phyloP scores from a whole-genome alignment of 2,329 filamentous ascomycete genomes.

The Cladorrhinum sp. region DNA sequence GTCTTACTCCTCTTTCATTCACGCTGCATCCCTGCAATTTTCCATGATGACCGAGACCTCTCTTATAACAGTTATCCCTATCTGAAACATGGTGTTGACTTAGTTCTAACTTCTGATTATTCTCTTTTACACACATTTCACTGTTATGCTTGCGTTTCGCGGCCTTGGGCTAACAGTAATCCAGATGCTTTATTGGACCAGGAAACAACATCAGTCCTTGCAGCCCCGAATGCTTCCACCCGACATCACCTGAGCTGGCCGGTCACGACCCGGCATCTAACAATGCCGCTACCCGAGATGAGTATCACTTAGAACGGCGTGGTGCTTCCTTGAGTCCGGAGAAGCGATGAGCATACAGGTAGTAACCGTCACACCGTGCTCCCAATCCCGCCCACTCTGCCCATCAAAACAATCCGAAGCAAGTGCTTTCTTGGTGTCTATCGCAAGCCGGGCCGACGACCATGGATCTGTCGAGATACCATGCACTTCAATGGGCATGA shows the following conservation, averaged over 20 bases:
- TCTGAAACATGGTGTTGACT: conserved; percentile 72
- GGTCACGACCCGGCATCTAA: background rate
- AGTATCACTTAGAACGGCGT: background rate
- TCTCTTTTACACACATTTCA: conserved; percentile 23
- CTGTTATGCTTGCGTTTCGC: background rate
- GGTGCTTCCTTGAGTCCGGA: background rate
- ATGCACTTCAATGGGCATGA: background rate
- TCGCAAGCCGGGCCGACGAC: background rate
- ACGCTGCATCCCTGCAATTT: background rate
- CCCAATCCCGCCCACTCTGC: background rate
- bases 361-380: background rate
- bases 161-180: background rate
- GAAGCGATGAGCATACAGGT: background rate
- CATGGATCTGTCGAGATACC: background rate
- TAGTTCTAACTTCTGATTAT: conserved; percentile 76
- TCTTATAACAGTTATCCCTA: conserved; percentile 10
- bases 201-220: background rate
- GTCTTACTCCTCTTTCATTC: background rate
- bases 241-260: background rate
- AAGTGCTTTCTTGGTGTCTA: background rate
- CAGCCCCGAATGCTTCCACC: background rate
- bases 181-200: background rate
- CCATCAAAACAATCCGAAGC: background rate
- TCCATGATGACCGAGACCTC: conserved; percentile 8
- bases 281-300: background rate